Base-by-base conservation (phyloP, 805 yeast genomes). In the Millerago galiae region DNA sequence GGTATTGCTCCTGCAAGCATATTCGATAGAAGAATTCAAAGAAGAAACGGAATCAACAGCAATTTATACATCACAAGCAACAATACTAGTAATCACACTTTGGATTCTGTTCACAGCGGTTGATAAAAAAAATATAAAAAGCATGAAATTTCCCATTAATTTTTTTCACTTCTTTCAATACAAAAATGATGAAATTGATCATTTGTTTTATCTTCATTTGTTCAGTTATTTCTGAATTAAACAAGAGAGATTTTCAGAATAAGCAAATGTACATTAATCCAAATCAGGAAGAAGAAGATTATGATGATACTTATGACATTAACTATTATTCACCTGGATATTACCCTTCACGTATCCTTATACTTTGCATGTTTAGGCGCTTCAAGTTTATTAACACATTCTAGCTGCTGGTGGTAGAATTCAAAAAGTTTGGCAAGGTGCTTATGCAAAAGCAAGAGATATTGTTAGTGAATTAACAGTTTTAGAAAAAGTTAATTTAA, bases 1-100 rank as follows among this genome's bases (percentile, higher is more conserved):
- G 87, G 87, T 0, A 81, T 82, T 14, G 78, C 88, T 1, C 88
- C 89, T 0, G 83, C 85, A n/a, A 76, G 83, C 49, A 78, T 81
- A 9, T 63, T 79, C 63, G 87, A 79, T 8, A 55, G 54, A 47
- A 21, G 44, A 52, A 26, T 43, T 49, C 21, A 47, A 48, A 21
- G 46, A 48, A 21, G 35, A 24, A 34, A 49, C 44, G 46, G 46
- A 51, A 43, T 47, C 56, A 53, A 43, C 43, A 29, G 44, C 26
- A 39, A 52, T 38, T 32, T 49, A 27, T 41, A 45, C 47, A 14
- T 42, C 39, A 32, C 52, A 14, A 45, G 42, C 40, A 42, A 50
- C 37, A 51, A 52, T 42, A 42, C 53, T 11, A 50, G 56, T 35
- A 38, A 36, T 12, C 43, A 47, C 10, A 48, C 56, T 1, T 37